phyloP scores from a whole-genome alignment of 352 stramenopile genomes.

The Phytophthora megakarya region DNA sequence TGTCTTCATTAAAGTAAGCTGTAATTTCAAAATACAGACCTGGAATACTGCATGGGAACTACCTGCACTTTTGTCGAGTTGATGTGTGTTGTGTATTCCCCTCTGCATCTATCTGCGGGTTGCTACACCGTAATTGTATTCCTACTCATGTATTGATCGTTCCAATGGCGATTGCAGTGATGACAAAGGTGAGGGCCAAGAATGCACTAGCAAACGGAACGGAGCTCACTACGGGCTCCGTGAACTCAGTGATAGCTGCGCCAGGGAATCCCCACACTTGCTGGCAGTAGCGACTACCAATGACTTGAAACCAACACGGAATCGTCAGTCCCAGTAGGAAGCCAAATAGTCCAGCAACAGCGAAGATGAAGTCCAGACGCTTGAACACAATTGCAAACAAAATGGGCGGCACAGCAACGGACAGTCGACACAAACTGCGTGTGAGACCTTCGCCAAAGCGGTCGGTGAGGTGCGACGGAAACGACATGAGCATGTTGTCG shows the following conservation, averaged over 20 bases:
- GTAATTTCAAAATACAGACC: not conserved
- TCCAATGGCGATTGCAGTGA: constrained; percentile 66
- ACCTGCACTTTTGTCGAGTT: constrained; percentile 1
- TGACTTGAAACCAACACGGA: constrained; percentile 85
- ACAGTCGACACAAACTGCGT: constrained; percentile 65
- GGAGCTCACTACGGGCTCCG: constrained; percentile 64
- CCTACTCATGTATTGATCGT: constrained; percentile 53
- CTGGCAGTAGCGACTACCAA: constrained; percentile 80
- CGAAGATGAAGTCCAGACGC: constrained; percentile 88
- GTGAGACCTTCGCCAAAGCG: constrained; percentile 51
- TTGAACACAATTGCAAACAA: constrained; percentile 84
- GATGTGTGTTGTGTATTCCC: not conserved
- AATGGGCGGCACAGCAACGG: constrained; percentile 69
- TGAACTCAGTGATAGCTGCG: constrained; percentile 77
- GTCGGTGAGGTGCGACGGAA: constrained; percentile 61
- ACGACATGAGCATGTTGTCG: constrained; percentile 87
- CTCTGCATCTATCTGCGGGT: constrained; percentile 21
- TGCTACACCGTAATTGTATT: constrained; percentile 2
- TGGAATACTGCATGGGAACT: not conserved
- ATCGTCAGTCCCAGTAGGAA: constrained; percentile 82
- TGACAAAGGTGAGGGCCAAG: constrained; percentile 69
- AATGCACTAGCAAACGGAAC: constrained; percentile 65
- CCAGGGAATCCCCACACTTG: constrained; percentile 69
- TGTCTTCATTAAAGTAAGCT: too few relatives aligned
- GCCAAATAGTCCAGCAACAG: constrained; percentile 75